A percentile compares a stretch with the other conserved stretches of the same genome.
Evolutionary conservation across 768 basidiomycete species (phyloP).

Genomic region (Hydnum rufescens): DNA sequence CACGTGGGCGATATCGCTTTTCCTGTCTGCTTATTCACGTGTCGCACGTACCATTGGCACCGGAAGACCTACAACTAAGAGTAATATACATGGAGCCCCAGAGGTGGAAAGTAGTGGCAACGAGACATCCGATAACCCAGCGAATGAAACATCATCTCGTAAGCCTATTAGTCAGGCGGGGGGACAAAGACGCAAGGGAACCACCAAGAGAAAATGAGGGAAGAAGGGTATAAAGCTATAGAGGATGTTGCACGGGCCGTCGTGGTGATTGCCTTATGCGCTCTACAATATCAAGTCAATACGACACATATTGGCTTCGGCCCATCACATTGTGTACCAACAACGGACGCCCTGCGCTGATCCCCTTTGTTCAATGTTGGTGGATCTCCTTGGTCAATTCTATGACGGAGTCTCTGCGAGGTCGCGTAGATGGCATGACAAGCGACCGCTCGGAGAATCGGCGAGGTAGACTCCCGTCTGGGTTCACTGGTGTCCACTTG

Average conservation of each 20-base stretch:
- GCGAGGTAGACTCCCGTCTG: not conserved
- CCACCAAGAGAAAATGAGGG: not conserved
- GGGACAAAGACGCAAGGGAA: not conserved
- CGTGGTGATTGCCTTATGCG: no score
- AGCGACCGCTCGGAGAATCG: not conserved
- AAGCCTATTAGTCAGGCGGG: no score
- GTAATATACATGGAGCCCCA: not conserved
- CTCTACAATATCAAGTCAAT: no score
- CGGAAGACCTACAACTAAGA: not conserved
- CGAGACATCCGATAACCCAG: not conserved
- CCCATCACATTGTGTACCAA: no score
- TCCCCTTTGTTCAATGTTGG: not conserved
- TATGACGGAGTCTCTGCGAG: not conserved
- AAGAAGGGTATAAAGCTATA: no score
- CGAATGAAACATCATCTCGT: not conserved
- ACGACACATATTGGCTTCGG: no score
- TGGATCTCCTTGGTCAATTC: not conserved
- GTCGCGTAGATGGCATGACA: not conserved
- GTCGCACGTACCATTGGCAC: not conserved
- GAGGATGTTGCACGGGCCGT: no score
- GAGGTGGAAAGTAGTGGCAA: not conserved
- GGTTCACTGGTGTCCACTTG: not conserved
- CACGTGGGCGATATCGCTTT: conserved; percentile 51
- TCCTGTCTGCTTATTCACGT: no score
- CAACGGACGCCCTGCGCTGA: no score